Evolutionary conservation across 345 rosid species (phyloP).

Genomic region (Theobroma cacao): DNA sequence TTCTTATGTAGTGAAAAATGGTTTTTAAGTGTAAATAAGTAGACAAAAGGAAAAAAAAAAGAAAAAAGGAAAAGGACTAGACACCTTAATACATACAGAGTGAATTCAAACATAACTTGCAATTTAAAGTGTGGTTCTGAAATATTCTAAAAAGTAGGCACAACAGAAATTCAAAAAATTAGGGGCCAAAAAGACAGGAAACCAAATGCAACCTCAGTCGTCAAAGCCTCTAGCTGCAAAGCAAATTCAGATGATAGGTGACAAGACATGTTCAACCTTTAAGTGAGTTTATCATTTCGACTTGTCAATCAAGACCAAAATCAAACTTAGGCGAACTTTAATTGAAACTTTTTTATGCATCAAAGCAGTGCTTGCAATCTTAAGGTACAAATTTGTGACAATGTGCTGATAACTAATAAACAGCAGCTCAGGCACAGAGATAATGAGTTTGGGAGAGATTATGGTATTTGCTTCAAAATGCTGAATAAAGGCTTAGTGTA

Average conservation of each 20-base stretch:
- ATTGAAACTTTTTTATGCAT: neutral
- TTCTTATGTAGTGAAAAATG: neutral
- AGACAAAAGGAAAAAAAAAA: neutral
- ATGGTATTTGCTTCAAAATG: too few species aligned
- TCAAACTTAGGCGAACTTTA: neutral
- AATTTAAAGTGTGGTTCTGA: neutral
- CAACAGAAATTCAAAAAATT: neutral
- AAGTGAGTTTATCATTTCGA: neutral
- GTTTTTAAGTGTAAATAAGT: neutral
- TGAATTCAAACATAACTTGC: constrained; percentile 2
- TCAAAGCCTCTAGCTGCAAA: neutral
- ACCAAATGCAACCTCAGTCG: neutral
- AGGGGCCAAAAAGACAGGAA: neutral
- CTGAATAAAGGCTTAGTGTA: too few species aligned
- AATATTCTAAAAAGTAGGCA: constrained; percentile 3
- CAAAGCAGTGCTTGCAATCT: neutral
- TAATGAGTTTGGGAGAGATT: neutral
- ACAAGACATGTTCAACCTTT: neutral
- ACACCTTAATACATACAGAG: neutral
- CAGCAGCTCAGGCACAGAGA: neutral
- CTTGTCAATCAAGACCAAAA: neutral
- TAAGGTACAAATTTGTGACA: neutral
- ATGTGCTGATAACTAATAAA: neutral
- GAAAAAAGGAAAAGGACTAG: neutral
- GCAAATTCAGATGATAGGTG: neutral